Evolutionary conservation across 345 rosid genomes (phyloP).

Genomic region (Alliaria petiolata): DNA sequence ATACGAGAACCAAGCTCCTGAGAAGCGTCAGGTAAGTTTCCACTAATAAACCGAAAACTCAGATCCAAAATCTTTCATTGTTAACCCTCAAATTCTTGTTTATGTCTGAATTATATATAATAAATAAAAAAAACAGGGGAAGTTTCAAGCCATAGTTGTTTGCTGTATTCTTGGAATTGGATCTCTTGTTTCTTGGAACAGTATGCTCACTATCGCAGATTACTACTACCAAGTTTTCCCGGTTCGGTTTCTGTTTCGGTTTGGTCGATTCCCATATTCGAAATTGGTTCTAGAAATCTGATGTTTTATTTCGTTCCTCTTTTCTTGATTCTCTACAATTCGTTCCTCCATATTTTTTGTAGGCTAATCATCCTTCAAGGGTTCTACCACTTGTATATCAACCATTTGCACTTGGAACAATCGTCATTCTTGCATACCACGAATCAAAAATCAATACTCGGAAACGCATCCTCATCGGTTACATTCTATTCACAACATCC

Average conservation of each 20-base stretch:
- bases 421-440: conserved; percentile 53
- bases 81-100: not conserved
- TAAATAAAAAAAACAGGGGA: conserved; percentile 49
- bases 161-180: conserved; percentile 87
- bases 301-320: no score
- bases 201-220: conserved; percentile 80
- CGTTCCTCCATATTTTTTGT: conserved; percentile 10
- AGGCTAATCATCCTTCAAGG: conserved; percentile 90
- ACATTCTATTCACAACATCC: conserved; percentile 50
- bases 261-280: not conserved
- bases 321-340: no score
- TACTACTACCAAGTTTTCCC: conserved; percentile 71
- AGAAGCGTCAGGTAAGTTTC: conserved; percentile 22
- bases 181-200: conserved; percentile 72
- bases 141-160: conserved; percentile 45
- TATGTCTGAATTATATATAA: not conserved
- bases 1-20: conserved; percentile 8
- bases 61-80: not conserved
- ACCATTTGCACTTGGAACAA: conserved; percentile 68
- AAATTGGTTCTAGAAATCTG: not conserved
- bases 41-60: not conserved
- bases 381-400: conserved; percentile 77
- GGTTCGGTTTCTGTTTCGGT: conserved; percentile 32
- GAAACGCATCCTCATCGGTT: conserved; percentile 60
- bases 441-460: conserved; percentile 75